Percentiles rank a stretch among this genome's conserved stretches.
Conservation (phyloP, 2,329 filamentous ascomycete genomes). For the Trichoderma asperellum region DNA sequence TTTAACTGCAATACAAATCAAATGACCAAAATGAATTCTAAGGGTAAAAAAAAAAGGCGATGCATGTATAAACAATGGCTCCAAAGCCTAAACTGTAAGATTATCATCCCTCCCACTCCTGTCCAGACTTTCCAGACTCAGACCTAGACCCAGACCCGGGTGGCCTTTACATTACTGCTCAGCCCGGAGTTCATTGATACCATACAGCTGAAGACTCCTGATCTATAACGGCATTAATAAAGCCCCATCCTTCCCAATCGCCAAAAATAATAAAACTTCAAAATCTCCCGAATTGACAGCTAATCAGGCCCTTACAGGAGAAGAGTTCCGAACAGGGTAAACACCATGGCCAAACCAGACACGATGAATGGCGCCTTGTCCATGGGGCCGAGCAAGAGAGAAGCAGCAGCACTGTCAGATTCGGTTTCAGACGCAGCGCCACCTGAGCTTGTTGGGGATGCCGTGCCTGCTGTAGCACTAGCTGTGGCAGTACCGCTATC, state of each 20-base stretch:
- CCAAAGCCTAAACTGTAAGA: constrained; percentile 37
- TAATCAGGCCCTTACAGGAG: constrained; percentile 42
- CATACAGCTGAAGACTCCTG: constrained; percentile 1
- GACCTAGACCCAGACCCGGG: constrained; percentile 28
- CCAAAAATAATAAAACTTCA: constrained; percentile 15
- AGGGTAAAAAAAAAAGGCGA: neutral
- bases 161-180: constrained; percentile 20
- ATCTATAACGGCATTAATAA: constrained; percentile 25
- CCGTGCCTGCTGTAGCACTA: constrained; percentile 42
- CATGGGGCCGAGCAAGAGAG: constrained; percentile 36
- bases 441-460: constrained; percentile 37
- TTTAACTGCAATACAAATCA: neutral
- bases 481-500: constrained; percentile 53
- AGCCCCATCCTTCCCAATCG: constrained; percentile 20
- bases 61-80: constrained; percentile 33
- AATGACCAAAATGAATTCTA: constrained; percentile 22
- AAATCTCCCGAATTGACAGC: neutral
- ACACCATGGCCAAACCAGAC: constrained; percentile 42
- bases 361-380: constrained; percentile 43
- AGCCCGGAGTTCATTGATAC: constrained; percentile 8
- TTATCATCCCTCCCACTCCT: constrained; percentile 37
- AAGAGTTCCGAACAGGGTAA: constrained; percentile 47
- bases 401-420: constrained; percentile 40
- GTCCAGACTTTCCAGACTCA: constrained; percentile 27
- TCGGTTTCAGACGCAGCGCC: constrained; percentile 29